A percentile compares a stretch with the other conserved stretches of the same genome.
Conservation (phyloP, 208 protist species). For the Crithidia expoeki region DNA sequence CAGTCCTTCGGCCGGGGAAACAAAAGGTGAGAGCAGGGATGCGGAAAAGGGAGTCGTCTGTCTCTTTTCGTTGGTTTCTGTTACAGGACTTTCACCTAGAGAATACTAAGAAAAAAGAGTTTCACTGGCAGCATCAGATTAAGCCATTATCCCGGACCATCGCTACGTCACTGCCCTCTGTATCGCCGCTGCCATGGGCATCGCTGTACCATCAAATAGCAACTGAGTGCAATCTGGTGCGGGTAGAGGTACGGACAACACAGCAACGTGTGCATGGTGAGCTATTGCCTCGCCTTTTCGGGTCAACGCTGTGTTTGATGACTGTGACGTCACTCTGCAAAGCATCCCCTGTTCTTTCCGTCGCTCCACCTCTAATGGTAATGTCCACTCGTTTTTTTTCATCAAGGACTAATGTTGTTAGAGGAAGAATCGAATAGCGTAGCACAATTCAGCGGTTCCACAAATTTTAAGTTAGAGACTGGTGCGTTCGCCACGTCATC, state of each 20-base stretch:
- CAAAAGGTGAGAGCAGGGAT: no score
- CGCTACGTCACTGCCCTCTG: neutral
- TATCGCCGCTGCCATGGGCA: neutral
- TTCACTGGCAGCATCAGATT: no score
- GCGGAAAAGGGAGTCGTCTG: no score
- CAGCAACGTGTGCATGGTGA: constrained; percentile 5
- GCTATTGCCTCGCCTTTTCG: neutral
- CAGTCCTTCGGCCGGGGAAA: no score
- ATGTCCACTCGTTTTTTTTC: no score
- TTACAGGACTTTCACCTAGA: no score
- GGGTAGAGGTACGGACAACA: neutral
- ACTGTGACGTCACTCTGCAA: constrained; percentile 2
- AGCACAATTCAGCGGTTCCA: no score
- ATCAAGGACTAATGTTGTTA: neutral
- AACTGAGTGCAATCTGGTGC: neutral
- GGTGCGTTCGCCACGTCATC: neutral
- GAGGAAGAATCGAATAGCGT: no score
- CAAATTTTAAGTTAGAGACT: no score
- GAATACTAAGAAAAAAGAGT: no score
- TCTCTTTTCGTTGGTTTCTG: no score
- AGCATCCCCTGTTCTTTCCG: neutral
- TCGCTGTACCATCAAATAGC: neutral
- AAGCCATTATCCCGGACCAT: neutral
- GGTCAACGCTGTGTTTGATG: neutral
- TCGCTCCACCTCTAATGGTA: neutral